phyloP scores from a whole-genome alignment of 768 basidiomycete genomes.

The Daedaleopsis nitida region DNA sequence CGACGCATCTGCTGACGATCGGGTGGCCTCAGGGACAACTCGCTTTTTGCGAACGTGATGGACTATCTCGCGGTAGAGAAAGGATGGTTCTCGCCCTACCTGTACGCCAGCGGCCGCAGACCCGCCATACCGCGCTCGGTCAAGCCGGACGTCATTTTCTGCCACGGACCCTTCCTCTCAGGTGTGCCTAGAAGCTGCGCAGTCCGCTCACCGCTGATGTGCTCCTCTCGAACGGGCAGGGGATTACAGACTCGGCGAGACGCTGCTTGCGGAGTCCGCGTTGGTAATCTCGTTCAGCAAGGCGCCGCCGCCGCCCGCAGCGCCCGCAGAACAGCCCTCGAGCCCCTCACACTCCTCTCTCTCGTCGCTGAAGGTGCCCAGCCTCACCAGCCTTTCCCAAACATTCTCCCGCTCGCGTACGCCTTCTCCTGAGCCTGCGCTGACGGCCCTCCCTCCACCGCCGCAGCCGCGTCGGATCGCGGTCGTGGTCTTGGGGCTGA shows the following conservation, averaged over 20 bases:
- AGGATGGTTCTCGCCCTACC: constrained; percentile 70
- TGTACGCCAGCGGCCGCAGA: constrained; percentile 60
- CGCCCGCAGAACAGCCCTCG: constrained; percentile 12
- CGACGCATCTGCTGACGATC: constrained; percentile 1
- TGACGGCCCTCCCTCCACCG: constrained; percentile 43
- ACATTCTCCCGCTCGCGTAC: constrained; percentile 51
- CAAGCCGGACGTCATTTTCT: constrained; percentile 67
- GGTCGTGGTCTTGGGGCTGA: constrained; percentile 56
- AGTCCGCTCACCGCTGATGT: not conserved
- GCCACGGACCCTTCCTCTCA: constrained; percentile 62
- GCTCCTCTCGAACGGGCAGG: constrained; percentile 34
- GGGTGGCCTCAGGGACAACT: constrained; percentile 44
- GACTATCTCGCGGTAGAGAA: constrained; percentile 65
- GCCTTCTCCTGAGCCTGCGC: constrained; percentile 50
- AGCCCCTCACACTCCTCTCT: constrained; percentile 9
- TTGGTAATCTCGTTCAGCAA: constrained; percentile 49
- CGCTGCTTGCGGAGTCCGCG: constrained; percentile 57
- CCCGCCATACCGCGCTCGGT: constrained; percentile 63
- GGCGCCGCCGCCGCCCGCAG: constrained; percentile 23
- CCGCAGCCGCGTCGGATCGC: constrained; percentile 57
- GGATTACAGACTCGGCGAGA: constrained; percentile 63
- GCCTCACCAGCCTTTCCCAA: constrained; percentile 40
- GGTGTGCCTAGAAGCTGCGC: constrained; percentile 34
- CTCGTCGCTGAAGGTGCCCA: constrained; percentile 31
- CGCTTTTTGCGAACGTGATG: constrained; percentile 60